These are phyloP conservation scores for Hypomontagnella submonticulosa DNA, from an alignment of 495 filamentous ascomycete species.

Conservation along the genomic window DNA sequence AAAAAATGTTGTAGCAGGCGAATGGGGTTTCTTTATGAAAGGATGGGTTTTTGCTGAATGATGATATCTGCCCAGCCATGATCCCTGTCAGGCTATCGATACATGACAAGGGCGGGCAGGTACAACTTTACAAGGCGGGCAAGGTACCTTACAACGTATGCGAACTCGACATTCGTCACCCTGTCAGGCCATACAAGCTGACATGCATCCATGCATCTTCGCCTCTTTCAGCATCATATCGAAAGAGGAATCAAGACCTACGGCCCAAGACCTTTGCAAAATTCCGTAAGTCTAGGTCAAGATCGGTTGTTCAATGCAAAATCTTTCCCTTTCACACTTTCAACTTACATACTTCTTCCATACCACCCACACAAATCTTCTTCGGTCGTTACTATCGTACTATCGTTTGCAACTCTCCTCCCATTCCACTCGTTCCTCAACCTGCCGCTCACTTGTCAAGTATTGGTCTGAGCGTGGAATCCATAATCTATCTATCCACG, in stretches of 20 bases:
- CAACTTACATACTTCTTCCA: constrained; percentile 12
- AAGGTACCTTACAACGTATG: background rate
- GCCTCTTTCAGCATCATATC: constrained; percentile 32
- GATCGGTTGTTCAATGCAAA: constrained; percentile 32
- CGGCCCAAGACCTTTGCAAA: no score
- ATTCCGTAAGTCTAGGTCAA: constrained; percentile 30
- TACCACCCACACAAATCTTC: constrained; percentile 4
- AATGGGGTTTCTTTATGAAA: constrained; percentile 23
- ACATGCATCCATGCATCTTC: constrained; percentile 44
- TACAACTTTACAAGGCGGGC: background rate
- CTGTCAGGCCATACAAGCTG: constrained; percentile 44
- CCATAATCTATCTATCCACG: no score
- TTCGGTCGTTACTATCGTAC: background rate
- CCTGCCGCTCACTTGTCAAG: constrained; percentile 20
- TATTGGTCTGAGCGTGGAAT: constrained; percentile 8
- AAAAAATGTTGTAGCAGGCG: constrained; percentile 32
- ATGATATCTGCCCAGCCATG: constrained; percentile 45
- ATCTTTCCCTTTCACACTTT: constrained; percentile 18
- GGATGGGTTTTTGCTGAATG: constrained; percentile 19
- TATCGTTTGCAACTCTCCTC: constrained; percentile 3
- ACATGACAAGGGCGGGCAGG: background rate
- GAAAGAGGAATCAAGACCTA: constrained; percentile 16
- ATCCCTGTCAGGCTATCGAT: constrained; percentile 41
- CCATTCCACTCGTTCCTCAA: constrained; percentile 17
- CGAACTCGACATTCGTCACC: constrained; percentile 32